Percentiles rank a stretch among this genome's conserved stretches.
Conservation (phyloP, 768 basidiomycete species). For the Hysterangium stoloniferum region DNA sequence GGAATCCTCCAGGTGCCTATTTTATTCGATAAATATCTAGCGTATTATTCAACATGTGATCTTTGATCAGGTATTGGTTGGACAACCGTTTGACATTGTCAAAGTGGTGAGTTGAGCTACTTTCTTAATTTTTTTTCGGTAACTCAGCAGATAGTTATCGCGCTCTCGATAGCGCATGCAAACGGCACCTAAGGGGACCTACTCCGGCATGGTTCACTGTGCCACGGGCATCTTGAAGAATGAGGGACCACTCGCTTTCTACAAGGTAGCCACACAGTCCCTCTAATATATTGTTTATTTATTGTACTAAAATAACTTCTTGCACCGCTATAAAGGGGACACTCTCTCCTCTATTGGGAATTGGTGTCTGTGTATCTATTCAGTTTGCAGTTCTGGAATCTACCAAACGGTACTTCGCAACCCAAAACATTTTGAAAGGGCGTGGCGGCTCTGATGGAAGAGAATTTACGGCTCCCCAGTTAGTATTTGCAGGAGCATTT, state of each 20-base stretch:
- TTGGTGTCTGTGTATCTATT: conserved; percentile 92
- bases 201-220: conserved; percentile 80
- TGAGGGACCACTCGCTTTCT: conserved; percentile 90
- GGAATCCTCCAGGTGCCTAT: conserved; percentile 72
- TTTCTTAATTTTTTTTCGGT: conserved; percentile 2
- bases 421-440: conserved; percentile 50
- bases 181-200: conserved; percentile 86
- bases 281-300: conserved; percentile 11
- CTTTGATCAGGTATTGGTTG: conserved; percentile 63
- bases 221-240: conserved; percentile 85
- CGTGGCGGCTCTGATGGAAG: conserved; percentile 60
- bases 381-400: conserved; percentile 90
- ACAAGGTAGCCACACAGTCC: conserved; percentile 55
- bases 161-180: conserved; percentile 69
- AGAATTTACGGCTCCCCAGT: conserved; percentile 51
- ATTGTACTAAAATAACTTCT: neutral
- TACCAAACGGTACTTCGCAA: conserved; percentile 71
- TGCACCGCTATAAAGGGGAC: conserved; percentile 54
- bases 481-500: conserved; percentile 68
- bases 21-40: neutral
- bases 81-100: conserved; percentile 94
- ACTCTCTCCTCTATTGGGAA: conserved; percentile 81
- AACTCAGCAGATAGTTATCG: conserved; percentile 11
- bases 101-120: conserved; percentile 67
- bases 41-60: neutral